Base-by-base conservation (phyloP, 257 asterid genomes). In the Jacaranda copaia region DNA sequence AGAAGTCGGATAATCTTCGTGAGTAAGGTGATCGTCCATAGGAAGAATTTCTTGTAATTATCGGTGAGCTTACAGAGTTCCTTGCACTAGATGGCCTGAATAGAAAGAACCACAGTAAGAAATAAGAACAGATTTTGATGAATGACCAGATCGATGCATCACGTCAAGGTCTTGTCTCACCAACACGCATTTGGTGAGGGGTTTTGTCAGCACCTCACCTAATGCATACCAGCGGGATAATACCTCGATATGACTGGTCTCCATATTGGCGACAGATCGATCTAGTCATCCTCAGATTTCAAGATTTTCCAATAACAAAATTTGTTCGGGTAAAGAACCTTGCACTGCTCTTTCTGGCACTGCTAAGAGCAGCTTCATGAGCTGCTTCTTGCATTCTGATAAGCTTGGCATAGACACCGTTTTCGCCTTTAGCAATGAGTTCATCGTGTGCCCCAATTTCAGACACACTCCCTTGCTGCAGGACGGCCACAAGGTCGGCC, bases 31-130 rank as follows among this genome's bases (percentile, higher is more conserved):
- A 93, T 63, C 97, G 88, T 3, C 96, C 91, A 2, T 93, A 93
- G 0, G 98, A 93, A 39, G 98, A 93, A 76, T 93, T 93, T 62
- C 98, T 77, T 8, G 97, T 84, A 36, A 93, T 93, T 76, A 91
- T 92, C 3, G 97, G 96, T 4, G 98, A 93, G 86, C 98, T 93
- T 3, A 91, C 96, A 0, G 98, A 93, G 85, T 93, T 93, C 68
- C 98, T 88, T 10, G 98, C 98, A 60, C 97, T 93, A 1, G 98
- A 93, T 63, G 97, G 96, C 96, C 98, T 93, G 86, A 49, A 57
- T 8, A 36, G 4, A 36, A 75, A 81, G 64, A 45, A 53, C 64
- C 15, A 4, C 56, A 45, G 13, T 60, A 70, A 68, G 2, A 43
- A 18, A 60, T 58, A 8, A 71, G 60, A 25, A 25, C 2, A 2